Base-by-base conservation (phyloP, 768 basidiomycete genomes). In the Lactifluus hygrophoroides region DNA sequence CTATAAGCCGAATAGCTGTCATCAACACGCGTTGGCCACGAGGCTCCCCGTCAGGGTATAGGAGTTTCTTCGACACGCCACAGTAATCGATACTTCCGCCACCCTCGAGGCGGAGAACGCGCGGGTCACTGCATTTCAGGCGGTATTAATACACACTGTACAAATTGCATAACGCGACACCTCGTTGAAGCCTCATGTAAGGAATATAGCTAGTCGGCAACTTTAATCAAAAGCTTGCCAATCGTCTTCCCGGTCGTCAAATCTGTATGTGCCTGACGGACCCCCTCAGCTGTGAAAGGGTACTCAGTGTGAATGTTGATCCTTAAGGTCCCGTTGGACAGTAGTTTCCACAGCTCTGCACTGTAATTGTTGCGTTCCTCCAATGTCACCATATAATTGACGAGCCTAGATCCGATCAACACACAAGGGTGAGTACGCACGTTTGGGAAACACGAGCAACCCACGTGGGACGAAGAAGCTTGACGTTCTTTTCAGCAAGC, bases 211-310 rank as follows among this genome's bases (percentile, higher is more conserved):
- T 60, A 60, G 21, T 48, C 53, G 38, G 51, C 44, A 16, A 92
- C 77, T 69, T 88, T 90, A 64, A 97, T 75, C 51, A 98, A 63
- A 66, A 99, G 70, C 70, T 98, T 99, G 3, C 95, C 95, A 2
- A 78, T 79, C 10, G 92, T 90, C 69, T 82, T 84, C 47, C 95
- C 85, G 9, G 80, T 75, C 0, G 79, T 79, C 58, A 97, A 75
- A 67, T 95, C 94, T 13, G 65, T 75, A 64, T 98, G 94, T 0
- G 92, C 84, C 59, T 85, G 77, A 66, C 74, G 77, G 13, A 86
- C 83, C 0, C 89, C 92, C 56, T 94, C 88, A 0, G 82, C 78
- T 0, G 88, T 86, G 73, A 98, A 94, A 0, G 83, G 82, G 64
- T 96, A 97, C 56, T 88, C 88, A 54, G 84, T 80, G 70, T 81